Conservation (phyloP, 2,329 filamentous ascomycete genomes). For the Alternaria brassicae region DNA sequence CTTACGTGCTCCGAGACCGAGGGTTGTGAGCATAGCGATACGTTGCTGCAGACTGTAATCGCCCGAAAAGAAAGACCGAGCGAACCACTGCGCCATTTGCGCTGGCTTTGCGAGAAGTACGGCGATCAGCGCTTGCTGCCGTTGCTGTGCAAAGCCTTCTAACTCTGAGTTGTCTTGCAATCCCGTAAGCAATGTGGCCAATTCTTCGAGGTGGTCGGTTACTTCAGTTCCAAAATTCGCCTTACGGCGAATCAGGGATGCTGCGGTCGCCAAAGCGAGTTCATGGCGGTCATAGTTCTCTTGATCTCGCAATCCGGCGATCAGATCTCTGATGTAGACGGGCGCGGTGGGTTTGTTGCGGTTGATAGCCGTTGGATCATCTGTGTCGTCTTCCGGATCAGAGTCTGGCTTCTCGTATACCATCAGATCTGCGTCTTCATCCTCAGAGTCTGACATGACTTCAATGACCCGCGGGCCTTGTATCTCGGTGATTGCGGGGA, state of each 20-base stretch:
- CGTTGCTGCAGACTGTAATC: conserved; percentile 90
- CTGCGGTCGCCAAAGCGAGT: conserved; percentile 77
- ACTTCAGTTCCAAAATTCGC: conserved; percentile 88
- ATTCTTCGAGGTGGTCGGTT: conserved; percentile 79
- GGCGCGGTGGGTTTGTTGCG: conserved; percentile 83
- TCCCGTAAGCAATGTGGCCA: conserved; percentile 78
- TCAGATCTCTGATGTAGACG: conserved; percentile 88
- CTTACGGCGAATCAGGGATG: conserved; percentile 84
- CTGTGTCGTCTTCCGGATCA: conserved; percentile 89
- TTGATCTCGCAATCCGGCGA: conserved; percentile 77
- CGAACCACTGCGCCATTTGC: conserved; percentile 83
- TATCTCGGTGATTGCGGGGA: conserved; percentile 30
- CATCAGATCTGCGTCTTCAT: conserved; percentile 69
- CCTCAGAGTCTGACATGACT: conserved; percentile 58
- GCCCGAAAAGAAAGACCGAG: conserved; percentile 84
- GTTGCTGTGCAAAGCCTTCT: conserved; percentile 72
- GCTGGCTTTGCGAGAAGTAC: conserved; percentile 77
- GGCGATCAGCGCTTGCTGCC: conserved; percentile 81
- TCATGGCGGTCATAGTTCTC: conserved; percentile 87
- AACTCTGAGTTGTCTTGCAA: conserved; percentile 87
- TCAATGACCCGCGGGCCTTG: conserved; percentile 58
- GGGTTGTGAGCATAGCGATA: conserved; percentile 77
- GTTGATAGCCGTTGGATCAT: conserved; percentile 86
- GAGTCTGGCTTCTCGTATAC: conserved; percentile 87
- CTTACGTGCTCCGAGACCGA: conserved; percentile 84